Evolutionary conservation across 495 filamentous ascomycete species (phyloP).

Genomic region (Penicillium cinerascens): DNA sequence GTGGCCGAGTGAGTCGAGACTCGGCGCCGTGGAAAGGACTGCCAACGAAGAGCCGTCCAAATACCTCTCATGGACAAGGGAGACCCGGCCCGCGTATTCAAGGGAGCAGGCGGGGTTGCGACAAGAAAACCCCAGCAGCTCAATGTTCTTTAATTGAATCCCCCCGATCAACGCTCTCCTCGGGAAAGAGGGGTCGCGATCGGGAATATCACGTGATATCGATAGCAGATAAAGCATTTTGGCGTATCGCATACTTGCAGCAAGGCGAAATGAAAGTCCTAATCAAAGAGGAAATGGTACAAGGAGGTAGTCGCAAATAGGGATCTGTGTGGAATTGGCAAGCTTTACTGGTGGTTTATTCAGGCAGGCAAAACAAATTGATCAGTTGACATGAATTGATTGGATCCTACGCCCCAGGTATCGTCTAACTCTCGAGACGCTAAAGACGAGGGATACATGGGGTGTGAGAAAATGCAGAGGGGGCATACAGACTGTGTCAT

Average conservation of each 20-base stretch:
- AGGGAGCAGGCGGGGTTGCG: conserved; percentile 18
- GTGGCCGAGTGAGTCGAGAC: conserved; percentile 30
- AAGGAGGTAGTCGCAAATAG: no score
- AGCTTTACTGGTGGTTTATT: not conserved
- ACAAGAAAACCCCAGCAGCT: conserved; percentile 23
- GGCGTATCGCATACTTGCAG: not conserved
- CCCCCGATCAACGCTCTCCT: conserved; percentile 20
- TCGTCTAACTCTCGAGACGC: conserved; percentile 9
- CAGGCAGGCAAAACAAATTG: not conserved
- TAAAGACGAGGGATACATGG: not conserved
- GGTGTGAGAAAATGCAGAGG: not conserved
- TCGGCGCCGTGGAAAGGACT: conserved; percentile 22
- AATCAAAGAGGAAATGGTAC: not conserved
- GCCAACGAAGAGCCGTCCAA: conserved; percentile 16
- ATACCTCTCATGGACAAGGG: conserved; percentile 26
- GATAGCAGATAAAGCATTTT: not conserved
- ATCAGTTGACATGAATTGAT: not conserved
- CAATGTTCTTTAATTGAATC: conserved; percentile 13
- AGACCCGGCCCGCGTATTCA: conserved; percentile 11
- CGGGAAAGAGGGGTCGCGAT: conserved; percentile 17
- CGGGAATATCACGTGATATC: conserved; percentile 26
- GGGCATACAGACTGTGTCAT: conserved; percentile 5
- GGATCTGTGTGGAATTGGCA: not conserved
- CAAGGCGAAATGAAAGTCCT: not conserved
- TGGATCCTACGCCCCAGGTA: not conserved